Evolutionary conservation across 139 green algal genomes (phyloP).

Genomic region (Dunaliella primolecta): DNA sequence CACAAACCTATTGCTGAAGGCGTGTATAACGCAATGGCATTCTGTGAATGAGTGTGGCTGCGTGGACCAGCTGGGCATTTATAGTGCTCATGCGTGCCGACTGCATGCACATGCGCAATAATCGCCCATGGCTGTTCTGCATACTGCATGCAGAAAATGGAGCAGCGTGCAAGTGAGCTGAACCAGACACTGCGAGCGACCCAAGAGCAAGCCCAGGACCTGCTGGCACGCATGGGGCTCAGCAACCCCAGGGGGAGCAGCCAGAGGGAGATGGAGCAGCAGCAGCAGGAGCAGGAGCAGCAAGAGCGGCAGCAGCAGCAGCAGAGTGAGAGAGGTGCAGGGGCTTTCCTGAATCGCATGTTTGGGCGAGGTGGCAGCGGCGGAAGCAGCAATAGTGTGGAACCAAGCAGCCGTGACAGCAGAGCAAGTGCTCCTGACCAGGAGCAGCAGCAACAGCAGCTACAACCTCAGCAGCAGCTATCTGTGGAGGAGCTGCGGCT

Average conservation of each 20-base stretch:
- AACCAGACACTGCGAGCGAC: conserved; percentile 12
- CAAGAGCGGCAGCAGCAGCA: conserved; percentile 20
- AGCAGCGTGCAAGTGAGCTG: conserved; percentile 23
- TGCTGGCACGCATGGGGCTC: conserved; percentile 1
- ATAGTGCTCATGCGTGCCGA: too few relatives aligned
- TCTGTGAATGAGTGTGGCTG: neutral
- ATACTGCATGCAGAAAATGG: conserved; percentile 30
- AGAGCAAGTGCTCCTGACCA: neutral
- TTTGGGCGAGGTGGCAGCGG: conserved; percentile 8
- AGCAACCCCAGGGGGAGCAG: neutral
- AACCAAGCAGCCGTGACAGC: neutral
- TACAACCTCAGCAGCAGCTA: neutral
- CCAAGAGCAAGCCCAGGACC: conserved; percentile 9
- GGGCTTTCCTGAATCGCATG: conserved; percentile 4
- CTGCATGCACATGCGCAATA: too few relatives aligned
- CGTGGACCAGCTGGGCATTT: too few relatives aligned
- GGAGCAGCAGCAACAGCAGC: conserved; percentile 21
- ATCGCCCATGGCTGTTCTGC: too few relatives aligned
- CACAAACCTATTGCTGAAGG: too few relatives aligned
- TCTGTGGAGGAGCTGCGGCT: neutral
- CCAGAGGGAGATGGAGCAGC: neutral
- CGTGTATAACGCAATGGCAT: too few relatives aligned
- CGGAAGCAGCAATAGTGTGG: too few relatives aligned
- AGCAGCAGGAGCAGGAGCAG: conserved; percentile 23
- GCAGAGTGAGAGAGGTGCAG: neutral